Base-by-base conservation (phyloP, 768 basidiomycete genomes). In the Phylloporus arenicola region DNA sequence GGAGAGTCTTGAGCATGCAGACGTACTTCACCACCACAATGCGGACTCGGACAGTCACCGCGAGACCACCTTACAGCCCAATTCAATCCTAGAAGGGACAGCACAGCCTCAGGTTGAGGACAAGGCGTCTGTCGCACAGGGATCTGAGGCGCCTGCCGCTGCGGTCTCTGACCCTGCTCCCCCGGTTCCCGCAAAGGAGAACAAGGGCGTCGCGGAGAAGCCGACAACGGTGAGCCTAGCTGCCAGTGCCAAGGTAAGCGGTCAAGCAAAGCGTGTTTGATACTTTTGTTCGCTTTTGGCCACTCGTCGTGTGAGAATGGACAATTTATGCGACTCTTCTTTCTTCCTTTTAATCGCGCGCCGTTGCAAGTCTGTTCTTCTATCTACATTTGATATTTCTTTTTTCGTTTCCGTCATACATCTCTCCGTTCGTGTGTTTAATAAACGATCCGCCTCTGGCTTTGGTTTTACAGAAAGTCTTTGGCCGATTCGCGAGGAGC, bases 21-120 rank as follows among this genome's bases (percentile, higher is more conserved):
- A 73, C 17, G 73, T 81, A 52, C 73, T 75, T 42, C 78, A 81
- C 45, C 76, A 80, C 49, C 76, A 76, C 62, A 70, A 75, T 10
- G 62, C 64, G 16, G 57, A 29, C 14, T 34, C 16, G 14, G 20
- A n/a, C 34, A 17, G 27, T 40, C 30, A 24, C 0, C 25, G 39
- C 3, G 37, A 17, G 4, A 17, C 24, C 24, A 0, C 33, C 16
- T 16, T 20, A 16, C 33, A 1, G 2, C 43, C 10, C 27, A 4
- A 30, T 31, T 13, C 35, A 14, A 20, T 16, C 37, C 30, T 34
- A 6, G 53, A 51, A 34, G 11, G 12, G 4, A 43, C 33, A 19
- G 45, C 25, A 7, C 45, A 16, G 14, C n/a, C 47, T 10, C 31
- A 43, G 45, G 43, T 37, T 8, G 47, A 46, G 12, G 45, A 45